Conservation (phyloP, 352 stramenopile species). For the Phytophthora ramorum region DNA sequence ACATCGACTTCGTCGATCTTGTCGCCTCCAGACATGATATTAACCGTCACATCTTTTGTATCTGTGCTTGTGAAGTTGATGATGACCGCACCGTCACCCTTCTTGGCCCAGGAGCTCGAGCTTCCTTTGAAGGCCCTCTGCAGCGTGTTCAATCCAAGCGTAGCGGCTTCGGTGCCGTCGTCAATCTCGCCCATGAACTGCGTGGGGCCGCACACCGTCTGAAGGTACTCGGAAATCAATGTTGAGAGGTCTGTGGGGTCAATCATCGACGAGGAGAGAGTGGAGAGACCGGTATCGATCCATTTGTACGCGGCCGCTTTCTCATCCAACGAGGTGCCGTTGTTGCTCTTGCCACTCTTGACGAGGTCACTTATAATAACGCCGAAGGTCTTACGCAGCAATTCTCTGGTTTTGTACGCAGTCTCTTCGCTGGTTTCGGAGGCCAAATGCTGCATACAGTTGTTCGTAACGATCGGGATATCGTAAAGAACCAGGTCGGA, state of each 20-base stretch:
- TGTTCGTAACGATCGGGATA: slow-evolving; percentile 40
- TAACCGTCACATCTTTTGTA: slow-evolving; percentile 50
- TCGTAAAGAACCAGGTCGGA: slow-evolving; percentile 49
- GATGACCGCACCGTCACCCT: slow-evolving; percentile 43
- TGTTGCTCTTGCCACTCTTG: slow-evolving; percentile 25
- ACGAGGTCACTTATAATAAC: slow-evolving; percentile 34
- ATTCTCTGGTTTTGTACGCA: slow-evolving; percentile 28
- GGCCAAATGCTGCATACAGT: slow-evolving; percentile 45
- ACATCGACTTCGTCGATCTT: slow-evolving; percentile 49
- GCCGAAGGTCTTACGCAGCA: slow-evolving; percentile 30
- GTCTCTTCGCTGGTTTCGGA: slow-evolving; percentile 22
- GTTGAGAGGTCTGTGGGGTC: not conserved
- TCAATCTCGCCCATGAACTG: slow-evolving; percentile 55
- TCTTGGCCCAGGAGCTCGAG: slow-evolving; percentile 38
- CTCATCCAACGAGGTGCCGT: not conserved
- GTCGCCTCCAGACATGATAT: slow-evolving; percentile 54
- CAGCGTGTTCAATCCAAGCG: slow-evolving; percentile 43
- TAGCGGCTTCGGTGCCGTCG: slow-evolving; percentile 37
- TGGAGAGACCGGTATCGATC: not conserved
- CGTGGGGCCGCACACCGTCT: slow-evolving; percentile 60
- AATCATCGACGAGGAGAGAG: not conserved
- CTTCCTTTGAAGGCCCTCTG: slow-evolving; percentile 47
- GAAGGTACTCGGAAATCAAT: slow-evolving; percentile 48
- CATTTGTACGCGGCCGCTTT: slow-evolving; percentile 1
- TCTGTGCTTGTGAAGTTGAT: slow-evolving; percentile 55